Evolutionary conservation across 164 flowering plant genomes (phyloP).

Genomic region (Liquidambar formosana): DNA sequence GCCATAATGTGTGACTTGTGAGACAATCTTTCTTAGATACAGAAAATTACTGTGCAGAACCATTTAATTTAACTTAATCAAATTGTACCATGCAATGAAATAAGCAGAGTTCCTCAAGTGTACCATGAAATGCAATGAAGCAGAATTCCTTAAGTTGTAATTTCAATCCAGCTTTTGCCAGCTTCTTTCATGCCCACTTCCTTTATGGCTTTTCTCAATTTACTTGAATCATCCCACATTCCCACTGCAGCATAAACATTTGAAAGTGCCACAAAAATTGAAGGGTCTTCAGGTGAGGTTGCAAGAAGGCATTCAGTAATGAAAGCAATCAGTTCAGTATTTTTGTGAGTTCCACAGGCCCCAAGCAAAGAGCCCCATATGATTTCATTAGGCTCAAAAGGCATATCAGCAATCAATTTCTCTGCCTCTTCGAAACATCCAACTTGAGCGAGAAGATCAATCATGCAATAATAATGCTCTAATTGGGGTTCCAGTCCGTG

Average conservation of each 20-base stretch:
- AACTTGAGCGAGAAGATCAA: conserved; percentile 32
- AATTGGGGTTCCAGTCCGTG: conserved; percentile 25
- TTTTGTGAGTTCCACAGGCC: conserved; percentile 26
- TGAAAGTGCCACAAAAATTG: conserved; percentile 27
- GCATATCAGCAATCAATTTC: conserved; percentile 23
- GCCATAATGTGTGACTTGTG: neutral
- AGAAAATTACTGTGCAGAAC: too few relatives aligned
- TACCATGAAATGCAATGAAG: neutral
- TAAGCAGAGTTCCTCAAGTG: too few relatives aligned
- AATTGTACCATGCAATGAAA: too few relatives aligned
- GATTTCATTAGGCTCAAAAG: conserved; percentile 22
- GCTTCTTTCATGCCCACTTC: conserved; percentile 26
- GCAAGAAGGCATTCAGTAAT: conserved; percentile 21
- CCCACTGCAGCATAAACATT: conserved; percentile 33
- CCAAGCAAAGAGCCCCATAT: conserved; percentile 32
- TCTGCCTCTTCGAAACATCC: conserved; percentile 30
- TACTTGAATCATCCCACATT: conserved; percentile 27
- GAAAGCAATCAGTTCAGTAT: conserved; percentile 14
- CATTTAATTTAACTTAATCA: too few relatives aligned
- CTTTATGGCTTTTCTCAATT: conserved; percentile 24
- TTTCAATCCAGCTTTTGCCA: conserved; percentile 34
- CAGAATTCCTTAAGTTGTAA: conserved; percentile 9
- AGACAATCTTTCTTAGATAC: too few relatives aligned
- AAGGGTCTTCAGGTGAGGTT: conserved; percentile 21
- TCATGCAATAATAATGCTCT: conserved; percentile 35